Evolutionary conservation across 805 yeast genomes (phyloP), one percentile per base, ranked within the genome.

Genomic region (Debaryomyces hansenii): DNA sequence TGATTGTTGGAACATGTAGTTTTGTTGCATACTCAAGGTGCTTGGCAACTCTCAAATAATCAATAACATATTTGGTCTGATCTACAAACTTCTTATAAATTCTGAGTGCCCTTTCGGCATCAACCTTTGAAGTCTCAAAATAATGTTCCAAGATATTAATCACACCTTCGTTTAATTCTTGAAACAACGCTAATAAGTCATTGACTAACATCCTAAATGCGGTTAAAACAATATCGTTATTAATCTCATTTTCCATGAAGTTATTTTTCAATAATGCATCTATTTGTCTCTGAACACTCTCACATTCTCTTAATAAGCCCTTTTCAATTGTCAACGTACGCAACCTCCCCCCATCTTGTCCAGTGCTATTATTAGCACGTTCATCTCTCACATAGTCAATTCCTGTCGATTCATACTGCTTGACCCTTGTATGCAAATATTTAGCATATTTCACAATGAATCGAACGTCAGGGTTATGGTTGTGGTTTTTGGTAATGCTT

Each of bases 101-200:
- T 18, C 81, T 82, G 48, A 92, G 77, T 0, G 97, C 91, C 51
- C 91, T 77, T 61, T 86, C 89, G 1, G 97, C 98, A 62, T 92
- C 96, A 29, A 70, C 68, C 54, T 80, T 84, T 32, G 92, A 83
- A 82, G 94, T 85, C 67, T 94, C 99, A 70, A 94, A 94, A 67
- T 88, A 94, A 59, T 92, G 95, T 65, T 94, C 98, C 52, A 94
- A 77, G 37, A 94, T 70, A 57, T 94, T 94, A 56, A 94, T 91
- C 20, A 94, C 96, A 33, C 98, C 99, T 67, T 94, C 98, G 67
- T 94, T 94, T 54, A 94, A 72, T 40, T 88, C 85, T 67, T 92
- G 96, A 68, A 89, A 95, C 34, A 94, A 71, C 1, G 91, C 81
- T 53, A 94, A 75, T 51, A 92, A 74, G 64, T 94, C 99, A 56